A percentile compares a stretch with the other conserved stretches of the same genome.
Evolutionary conservation across 768 basidiomycete genomes (phyloP).

Genomic region (Phanerochaete carnosa): DNA sequence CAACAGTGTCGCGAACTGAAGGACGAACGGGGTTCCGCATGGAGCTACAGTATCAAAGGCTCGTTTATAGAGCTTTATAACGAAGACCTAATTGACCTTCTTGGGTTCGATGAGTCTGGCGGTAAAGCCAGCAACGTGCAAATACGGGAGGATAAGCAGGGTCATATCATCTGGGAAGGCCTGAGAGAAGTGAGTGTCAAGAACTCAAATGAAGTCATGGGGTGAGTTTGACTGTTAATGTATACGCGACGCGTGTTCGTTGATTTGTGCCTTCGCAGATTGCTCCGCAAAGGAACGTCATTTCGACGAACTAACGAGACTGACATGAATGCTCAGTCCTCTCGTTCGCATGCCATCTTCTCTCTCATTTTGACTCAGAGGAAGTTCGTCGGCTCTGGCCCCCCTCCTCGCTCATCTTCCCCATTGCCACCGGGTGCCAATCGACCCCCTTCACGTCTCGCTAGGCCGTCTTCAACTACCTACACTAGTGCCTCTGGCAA

Average conservation of each 20-base stretch:
- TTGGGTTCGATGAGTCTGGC: constrained; percentile 72
- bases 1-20: constrained; percentile 69
- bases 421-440: constrained; percentile 58
- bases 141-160: constrained; percentile 96
- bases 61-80: constrained; percentile 99
- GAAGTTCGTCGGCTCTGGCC: constrained; percentile 70
- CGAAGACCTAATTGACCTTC: constrained; percentile 95
- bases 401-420: constrained; percentile 72
- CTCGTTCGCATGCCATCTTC: constrained; percentile 98
- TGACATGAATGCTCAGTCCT: constrained; percentile 98
- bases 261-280: constrained; percentile 39
- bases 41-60: constrained; percentile 80
- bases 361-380: constrained; percentile 92
- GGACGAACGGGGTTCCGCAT: constrained; percentile 69
- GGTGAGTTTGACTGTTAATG: constrained; percentile 43
- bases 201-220: constrained; percentile 87
- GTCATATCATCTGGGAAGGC: constrained; percentile 96
- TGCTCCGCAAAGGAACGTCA: constrained; percentile 85
- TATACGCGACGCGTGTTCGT: background rate
- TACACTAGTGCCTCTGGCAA: constrained; percentile 32
- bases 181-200: constrained; percentile 89
- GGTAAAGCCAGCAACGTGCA: constrained; percentile 74
- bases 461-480: constrained; percentile 80
- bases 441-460: constrained; percentile 75
- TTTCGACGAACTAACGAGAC: constrained; percentile 95